Evolutionary conservation across 495 filamentous ascomycete genomes (phyloP).

Genomic region (Penicillium simplicissimum): DNA sequence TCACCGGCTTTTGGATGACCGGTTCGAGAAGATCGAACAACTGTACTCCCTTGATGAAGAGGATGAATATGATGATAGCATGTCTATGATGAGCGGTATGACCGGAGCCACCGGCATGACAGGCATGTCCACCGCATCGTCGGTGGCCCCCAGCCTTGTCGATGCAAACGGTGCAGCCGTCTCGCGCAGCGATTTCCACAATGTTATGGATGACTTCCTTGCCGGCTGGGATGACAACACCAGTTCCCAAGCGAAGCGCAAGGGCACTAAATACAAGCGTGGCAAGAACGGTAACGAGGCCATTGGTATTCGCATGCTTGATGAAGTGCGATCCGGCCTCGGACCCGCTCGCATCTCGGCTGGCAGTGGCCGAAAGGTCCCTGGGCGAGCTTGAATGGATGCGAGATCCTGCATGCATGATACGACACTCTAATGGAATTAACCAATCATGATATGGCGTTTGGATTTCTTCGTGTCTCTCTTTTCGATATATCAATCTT

Average conservation of each 20-base stretch:
- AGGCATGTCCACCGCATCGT: conserved; percentile 48
- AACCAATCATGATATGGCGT: conserved; percentile 31
- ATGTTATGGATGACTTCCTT: conserved; percentile 92
- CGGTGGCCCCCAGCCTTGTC: conserved; percentile 47
- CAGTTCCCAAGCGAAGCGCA: conserved; percentile 68
- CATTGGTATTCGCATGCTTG: conserved; percentile 82
- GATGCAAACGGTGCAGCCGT: conserved; percentile 45
- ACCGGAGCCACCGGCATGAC: conserved; percentile 47
- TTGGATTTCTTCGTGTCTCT: conserved; percentile 15
- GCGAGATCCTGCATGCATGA: conserved; percentile 22
- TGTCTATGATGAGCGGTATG: conserved; percentile 56
- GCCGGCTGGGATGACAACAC: conserved; percentile 61
- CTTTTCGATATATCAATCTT: conserved; percentile 13
- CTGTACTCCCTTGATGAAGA: conserved; percentile 77
- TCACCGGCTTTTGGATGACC: conserved; percentile 78
- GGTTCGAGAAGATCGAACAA: conserved; percentile 89
- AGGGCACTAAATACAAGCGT: conserved; percentile 55
- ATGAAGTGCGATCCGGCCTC: conserved; percentile 81
- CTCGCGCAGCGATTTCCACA: conserved; percentile 74
- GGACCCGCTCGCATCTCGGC: conserved; percentile 61
- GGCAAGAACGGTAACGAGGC: conserved; percentile 81
- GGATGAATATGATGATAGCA: conserved; percentile 56
- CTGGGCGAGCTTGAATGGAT: conserved; percentile 33
- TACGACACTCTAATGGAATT: conserved; percentile 31
- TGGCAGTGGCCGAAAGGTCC: conserved; percentile 21